Conservation (phyloP, 208 protist species). For the Acanthamoeba sp. region DNA sequence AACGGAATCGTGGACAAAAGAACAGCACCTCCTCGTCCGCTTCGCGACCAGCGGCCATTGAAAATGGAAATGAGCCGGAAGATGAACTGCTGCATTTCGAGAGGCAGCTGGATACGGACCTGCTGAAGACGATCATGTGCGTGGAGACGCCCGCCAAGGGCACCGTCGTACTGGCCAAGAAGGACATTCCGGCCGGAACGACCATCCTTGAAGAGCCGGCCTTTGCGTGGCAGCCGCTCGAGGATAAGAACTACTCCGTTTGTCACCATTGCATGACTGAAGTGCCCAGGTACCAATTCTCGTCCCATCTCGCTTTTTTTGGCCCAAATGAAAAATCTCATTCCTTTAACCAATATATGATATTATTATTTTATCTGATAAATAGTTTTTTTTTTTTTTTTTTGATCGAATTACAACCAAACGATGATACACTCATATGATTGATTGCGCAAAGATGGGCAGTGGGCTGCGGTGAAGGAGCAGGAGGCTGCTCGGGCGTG, state of each 20-base stretch:
- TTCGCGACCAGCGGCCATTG: neutral
- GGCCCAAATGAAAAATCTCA: too few species aligned
- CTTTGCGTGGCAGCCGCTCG: neutral
- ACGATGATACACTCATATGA: too few species aligned
- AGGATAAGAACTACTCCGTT: neutral
- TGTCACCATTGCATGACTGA: slow-evolving; percentile 15
- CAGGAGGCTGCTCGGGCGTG: neutral
- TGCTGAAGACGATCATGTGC: neutral
- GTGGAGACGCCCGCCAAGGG: neutral
- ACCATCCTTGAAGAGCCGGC: neutral
- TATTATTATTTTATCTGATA: too few species aligned
- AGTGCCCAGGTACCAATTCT: neutral
- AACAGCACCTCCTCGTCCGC: neutral
- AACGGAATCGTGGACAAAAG: neutral
- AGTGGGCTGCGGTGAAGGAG: neutral
- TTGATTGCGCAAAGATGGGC: neutral
- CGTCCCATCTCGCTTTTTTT: neutral
- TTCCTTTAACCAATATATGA: too few species aligned
- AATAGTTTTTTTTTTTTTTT: too few species aligned
- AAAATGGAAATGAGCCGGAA: neutral
- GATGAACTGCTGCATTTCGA: neutral
- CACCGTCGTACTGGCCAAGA: neutral
- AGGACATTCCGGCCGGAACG: neutral
- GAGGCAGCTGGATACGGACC: neutral
- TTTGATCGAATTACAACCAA: too few species aligned